Conservation (phyloP, 371 early-diverging fungal species). For the Lichtheimia corymbifera region DNA sequence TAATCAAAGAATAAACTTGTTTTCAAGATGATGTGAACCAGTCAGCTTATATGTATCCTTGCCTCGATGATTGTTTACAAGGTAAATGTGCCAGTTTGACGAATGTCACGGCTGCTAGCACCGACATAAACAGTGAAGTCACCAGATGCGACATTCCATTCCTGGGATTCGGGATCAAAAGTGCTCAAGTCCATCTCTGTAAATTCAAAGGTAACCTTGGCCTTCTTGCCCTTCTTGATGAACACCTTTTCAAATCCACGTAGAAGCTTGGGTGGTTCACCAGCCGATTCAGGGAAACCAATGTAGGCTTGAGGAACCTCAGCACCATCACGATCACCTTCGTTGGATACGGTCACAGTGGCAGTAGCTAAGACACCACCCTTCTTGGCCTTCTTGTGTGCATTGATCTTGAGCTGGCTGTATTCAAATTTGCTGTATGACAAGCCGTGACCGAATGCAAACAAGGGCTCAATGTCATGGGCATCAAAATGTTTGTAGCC, state of each 20-base stretch:
- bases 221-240: constrained; percentile 23
- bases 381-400: neutral
- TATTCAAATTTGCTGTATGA: constrained; percentile 58
- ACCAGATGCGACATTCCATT: constrained; percentile 36
- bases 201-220: constrained; percentile 28
- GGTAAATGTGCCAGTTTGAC: constrained; percentile 18
- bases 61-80: constrained; percentile 3
- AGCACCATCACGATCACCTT: constrained; percentile 52
- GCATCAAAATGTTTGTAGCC: constrained; percentile 55
- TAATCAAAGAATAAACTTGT: no score
- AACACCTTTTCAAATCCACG: constrained; percentile 47
- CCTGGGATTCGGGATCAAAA: constrained; percentile 25
- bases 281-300: constrained; percentile 42
- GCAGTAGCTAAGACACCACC: constrained; percentile 14
- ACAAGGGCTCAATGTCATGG: constrained; percentile 46
- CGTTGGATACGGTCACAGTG: constrained; percentile 45
- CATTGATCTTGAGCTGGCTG: constrained; percentile 10
- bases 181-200: constrained; percentile 27
- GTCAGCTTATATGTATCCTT: no score
- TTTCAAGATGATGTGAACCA: no score
- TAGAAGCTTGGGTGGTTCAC: constrained; percentile 46
- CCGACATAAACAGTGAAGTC: constrained; percentile 40
- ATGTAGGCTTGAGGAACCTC: constrained; percentile 63
- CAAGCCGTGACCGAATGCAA: constrained; percentile 58
- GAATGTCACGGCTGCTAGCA: constrained; percentile 49